Percentiles rank a stretch among this genome's conserved stretches.
Conservation (phyloP, 805 yeast genomes). For the Candida succiphila region DNA sequence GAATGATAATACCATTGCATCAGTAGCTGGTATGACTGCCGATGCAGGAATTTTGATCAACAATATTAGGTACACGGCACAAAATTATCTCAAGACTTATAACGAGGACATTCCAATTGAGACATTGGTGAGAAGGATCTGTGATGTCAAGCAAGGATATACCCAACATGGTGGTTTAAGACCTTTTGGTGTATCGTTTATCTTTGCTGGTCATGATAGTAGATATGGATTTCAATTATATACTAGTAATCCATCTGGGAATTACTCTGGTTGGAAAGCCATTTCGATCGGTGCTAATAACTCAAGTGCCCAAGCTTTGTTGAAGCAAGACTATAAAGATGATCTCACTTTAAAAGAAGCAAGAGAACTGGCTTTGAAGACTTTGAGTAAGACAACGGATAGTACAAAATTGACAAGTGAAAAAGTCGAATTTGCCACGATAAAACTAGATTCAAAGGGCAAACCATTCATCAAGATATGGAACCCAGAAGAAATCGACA, state of each 20-base stretch:
- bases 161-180: constrained; percentile 98
- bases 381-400: constrained; percentile 90
- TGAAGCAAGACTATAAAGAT: constrained; percentile 91
- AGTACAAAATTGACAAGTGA: constrained; percentile 76
- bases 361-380: constrained; percentile 79
- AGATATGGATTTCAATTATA: constrained; percentile 83
- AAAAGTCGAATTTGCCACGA: constrained; percentile 88
- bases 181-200: constrained; percentile 95
- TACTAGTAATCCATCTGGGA: constrained; percentile 95
- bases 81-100: constrained; percentile 74
- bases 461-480: constrained; percentile 62
- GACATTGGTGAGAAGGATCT: constrained; percentile 73
- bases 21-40: constrained; percentile 97
- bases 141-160: constrained; percentile 94
- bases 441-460: constrained; percentile 37
- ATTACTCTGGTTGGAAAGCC: constrained; percentile 98
- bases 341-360: constrained; percentile 69
- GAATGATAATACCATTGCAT: constrained; percentile 63
- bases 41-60: constrained; percentile 90
- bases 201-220: constrained; percentile 93
- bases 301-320: constrained; percentile 88
- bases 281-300: constrained; percentile 95
- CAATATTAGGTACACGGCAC: constrained; percentile 79
- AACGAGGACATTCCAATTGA: constrained; percentile 94
- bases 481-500: constrained; percentile 70